Evolutionary conservation across 2,329 filamentous ascomycete genomes (phyloP).

Genomic region (Cladophialophora psammophila): DNA sequence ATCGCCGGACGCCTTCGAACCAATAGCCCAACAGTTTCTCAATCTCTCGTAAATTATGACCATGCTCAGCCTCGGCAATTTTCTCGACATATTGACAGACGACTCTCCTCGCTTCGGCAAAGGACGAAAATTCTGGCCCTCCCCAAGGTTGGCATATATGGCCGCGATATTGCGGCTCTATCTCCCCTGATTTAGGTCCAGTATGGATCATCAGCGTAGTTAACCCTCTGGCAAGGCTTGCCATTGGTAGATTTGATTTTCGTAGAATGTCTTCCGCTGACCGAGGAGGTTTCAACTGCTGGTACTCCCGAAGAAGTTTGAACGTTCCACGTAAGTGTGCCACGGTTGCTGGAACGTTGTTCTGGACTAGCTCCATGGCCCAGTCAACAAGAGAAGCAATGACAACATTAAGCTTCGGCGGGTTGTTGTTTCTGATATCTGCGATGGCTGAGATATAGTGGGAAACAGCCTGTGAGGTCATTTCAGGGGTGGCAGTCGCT

Average conservation of each 20-base stretch:
- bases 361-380: constrained; percentile 23
- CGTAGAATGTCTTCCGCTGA: background rate
- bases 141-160: constrained; percentile 7
- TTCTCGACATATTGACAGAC: constrained; percentile 16
- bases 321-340: constrained; percentile 11
- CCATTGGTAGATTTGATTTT: background rate
- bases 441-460: constrained; percentile 25
- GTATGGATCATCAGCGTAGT: constrained; percentile 11
- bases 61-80: background rate
- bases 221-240: constrained; percentile 16
- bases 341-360: constrained; percentile 14
- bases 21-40: constrained; percentile 10
- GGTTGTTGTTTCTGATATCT: constrained; percentile 13
- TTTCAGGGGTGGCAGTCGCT: background rate
- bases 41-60: background rate
- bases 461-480: constrained; percentile 1
- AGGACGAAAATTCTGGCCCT: constrained; percentile 10
- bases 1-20: constrained; percentile 12
- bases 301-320: background rate
- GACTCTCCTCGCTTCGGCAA: constrained; percentile 3
- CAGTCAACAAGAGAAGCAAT: constrained; percentile 23
- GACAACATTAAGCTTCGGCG: constrained; percentile 18
- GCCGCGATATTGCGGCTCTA: constrained; percentile 14
- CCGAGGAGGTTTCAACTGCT: background rate
- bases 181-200: background rate